Conservation (phyloP, 2,329 filamentous ascomycete species). For the Trichoderma sp. region DNA sequence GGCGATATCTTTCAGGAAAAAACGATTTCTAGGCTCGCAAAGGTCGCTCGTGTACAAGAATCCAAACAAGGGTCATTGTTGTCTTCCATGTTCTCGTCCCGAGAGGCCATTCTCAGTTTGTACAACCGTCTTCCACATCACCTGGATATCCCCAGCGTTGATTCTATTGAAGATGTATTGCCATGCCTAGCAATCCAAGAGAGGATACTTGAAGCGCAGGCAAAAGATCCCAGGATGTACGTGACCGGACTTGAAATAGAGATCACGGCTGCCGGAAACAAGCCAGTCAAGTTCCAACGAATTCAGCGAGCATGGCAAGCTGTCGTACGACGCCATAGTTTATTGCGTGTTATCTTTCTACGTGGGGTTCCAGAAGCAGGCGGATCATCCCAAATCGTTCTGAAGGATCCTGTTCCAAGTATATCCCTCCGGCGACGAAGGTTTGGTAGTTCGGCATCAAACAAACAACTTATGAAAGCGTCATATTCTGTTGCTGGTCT, state of each 20-base stretch:
- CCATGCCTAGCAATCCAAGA: background rate
- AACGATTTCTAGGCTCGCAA: background rate
- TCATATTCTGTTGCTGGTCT: background rate
- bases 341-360: background rate
- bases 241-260: background rate
- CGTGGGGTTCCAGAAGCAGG: background rate
- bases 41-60: background rate
- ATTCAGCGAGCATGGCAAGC: background rate
- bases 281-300: background rate
- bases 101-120: background rate
- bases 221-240: background rate
- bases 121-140: background rate
- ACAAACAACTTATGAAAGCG: background rate
- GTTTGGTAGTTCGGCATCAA: background rate
- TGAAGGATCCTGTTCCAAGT: background rate
- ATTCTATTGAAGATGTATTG: background rate
- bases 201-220: background rate
- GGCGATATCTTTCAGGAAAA: background rate
- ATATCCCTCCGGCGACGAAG: background rate
- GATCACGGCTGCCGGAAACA: background rate
- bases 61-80: background rate
- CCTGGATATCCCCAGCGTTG: background rate
- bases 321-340: background rate
- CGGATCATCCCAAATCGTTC: background rate
- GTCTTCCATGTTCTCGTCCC: background rate